Base-by-base conservation (phyloP, 148 eudicot species). In the Chenopodium berlandieri region DNA sequence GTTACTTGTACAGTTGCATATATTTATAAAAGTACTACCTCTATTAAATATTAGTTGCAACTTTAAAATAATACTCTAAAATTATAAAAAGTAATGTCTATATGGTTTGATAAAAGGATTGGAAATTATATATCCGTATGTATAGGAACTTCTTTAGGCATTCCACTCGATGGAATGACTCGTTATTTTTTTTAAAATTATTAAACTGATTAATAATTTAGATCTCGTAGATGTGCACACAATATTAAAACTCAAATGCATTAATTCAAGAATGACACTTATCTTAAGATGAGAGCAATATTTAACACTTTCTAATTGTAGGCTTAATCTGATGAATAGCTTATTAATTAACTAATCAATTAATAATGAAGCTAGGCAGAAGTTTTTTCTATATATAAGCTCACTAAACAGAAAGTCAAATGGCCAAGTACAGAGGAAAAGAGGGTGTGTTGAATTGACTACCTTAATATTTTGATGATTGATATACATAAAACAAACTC, bases 391-490 rank as follows among this genome's bases (percentile, higher is more conserved):
- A 23, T 67, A 67, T 67, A 67, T 25, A 25, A 67, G 32, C 19
- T 67, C 70, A 62, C 25, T 0, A 62, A 2, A 1, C 16, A 25
- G 16, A 25, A 25, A 66, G 16, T 66, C 32, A 25, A 25, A 66
- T 64, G 68, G 17, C 10, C 37, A 66, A 66, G 70, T 25, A 25
- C 71, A 70, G 44, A 70, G 79, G 58, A 79, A 70, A 64, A 62
- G 54, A 37, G 25, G 25, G 25, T 23, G 25, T 23, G 25, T 23
- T 23, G 25, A 23, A 23, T 23, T 23, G 25, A 23, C 25, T 23
- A 23, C 25, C 25, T 23, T 23, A 23, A 23, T 23, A 23, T 23
- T 23, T 23, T 23, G 25, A 23, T 23, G 25, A 23, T 23, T 23
- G 25, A 0, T 23, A 23, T 23, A 23, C 25, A 23, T 23, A 23